Percentiles rank a stretch among this genome's conserved stretches.
Conservation (phyloP, 345 rosid genomes). For the Garcia nutans region DNA sequence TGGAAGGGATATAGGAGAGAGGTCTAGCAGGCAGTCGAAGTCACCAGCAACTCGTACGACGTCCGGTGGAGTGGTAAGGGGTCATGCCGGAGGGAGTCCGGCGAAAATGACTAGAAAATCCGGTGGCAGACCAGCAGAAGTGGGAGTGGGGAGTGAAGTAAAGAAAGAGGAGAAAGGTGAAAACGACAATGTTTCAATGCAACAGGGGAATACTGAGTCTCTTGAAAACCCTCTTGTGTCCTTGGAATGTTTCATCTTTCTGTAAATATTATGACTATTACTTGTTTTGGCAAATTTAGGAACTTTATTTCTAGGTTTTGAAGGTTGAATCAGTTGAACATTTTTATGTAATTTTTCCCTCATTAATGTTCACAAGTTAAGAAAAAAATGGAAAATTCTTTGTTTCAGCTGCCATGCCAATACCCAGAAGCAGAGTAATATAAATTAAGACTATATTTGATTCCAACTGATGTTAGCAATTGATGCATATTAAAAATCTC, state of each 20-base stretch:
- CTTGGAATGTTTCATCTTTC: slow-evolving; percentile 76
- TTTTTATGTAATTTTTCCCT: not conserved
- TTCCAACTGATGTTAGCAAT: too few relatives aligned
- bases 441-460: too few relatives aligned
- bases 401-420: too few relatives aligned
- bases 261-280: slow-evolving; percentile 26
- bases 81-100: slow-evolving; percentile 9
- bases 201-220: slow-evolving; percentile 38
- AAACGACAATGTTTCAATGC: slow-evolving; percentile 25
- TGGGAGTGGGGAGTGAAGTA: slow-evolving; percentile 17
- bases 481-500: too few relatives aligned
- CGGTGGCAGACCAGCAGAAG: slow-evolving; percentile 24
- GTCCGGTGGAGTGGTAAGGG: slow-evolving; percentile 5
- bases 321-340: not conserved
- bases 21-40: slow-evolving; percentile 35
- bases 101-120: slow-evolving; percentile 21
- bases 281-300: not conserved
- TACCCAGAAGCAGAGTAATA: too few relatives aligned
- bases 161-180: slow-evolving; percentile 17
- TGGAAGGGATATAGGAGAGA: slow-evolving; percentile 33
- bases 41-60: slow-evolving; percentile 13
- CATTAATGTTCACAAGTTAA: too few relatives aligned
- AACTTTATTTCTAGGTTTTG: not conserved
- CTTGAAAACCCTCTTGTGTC: slow-evolving; percentile 66
- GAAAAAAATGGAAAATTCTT: too few relatives aligned